These are phyloP conservation scores for Mycena galopus DNA, from an alignment of 768 basidiomycete species.

Conservation along the genomic window DNA sequence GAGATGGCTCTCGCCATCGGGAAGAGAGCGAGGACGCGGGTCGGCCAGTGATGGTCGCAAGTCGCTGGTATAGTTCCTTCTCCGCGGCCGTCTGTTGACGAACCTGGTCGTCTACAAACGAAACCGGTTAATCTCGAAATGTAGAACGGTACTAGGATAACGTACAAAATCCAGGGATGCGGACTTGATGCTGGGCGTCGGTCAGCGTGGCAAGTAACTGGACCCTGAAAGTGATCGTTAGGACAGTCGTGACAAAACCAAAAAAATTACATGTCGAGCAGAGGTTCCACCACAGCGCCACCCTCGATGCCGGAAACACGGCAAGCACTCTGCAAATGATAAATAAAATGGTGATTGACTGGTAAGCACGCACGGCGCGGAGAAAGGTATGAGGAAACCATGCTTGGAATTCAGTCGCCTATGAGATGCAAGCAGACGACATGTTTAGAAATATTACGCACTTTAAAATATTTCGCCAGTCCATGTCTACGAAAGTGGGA, in stretches of 20 bases:
- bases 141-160: conserved; percentile 28
- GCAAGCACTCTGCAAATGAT: conserved; percentile 74
- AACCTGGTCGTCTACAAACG: conserved; percentile 77
- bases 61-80: conserved; percentile 71
- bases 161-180: conserved; percentile 89
- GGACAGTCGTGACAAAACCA: neutral
- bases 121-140: neutral
- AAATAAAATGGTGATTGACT: too few relatives aligned
- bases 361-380: too few relatives aligned
- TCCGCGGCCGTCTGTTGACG: conserved; percentile 78
- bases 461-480: too few relatives aligned
- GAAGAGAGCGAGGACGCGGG: conserved; percentile 77
- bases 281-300: conserved; percentile 88
- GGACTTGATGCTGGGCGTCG: conserved; percentile 68
- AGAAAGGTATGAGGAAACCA: neutral
- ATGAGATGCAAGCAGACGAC: too few relatives aligned
- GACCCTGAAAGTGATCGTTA: conserved; percentile 65
- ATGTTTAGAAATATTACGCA: too few relatives aligned
- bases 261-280: conserved; percentile 85
- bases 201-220: conserved; percentile 81
- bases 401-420: too few relatives aligned
- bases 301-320: conserved; percentile 96
- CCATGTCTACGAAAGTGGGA: too few relatives aligned
- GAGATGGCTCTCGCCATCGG: too few relatives aligned
- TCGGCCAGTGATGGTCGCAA: conserved; percentile 77